Evolutionary conservation across 2,329 filamentous ascomycete species (phyloP).

Genomic region (Colletotrichum lini): DNA sequence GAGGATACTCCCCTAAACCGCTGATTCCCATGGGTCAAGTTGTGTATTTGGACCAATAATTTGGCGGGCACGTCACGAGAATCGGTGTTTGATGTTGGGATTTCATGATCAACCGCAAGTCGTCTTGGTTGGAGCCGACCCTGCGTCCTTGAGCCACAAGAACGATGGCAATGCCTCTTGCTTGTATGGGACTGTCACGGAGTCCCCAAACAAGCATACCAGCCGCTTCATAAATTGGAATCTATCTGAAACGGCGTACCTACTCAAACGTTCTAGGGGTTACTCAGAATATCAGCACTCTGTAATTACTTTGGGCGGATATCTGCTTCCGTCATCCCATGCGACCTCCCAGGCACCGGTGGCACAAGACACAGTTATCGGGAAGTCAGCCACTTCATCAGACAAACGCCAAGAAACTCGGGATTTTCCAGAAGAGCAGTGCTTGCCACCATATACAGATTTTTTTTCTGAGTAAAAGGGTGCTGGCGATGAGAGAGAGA

Average conservation of each 20-base stretch:
- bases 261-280: not conserved
- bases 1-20: not conserved
- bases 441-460: not conserved
- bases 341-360: slow-evolving; percentile 11
- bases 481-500: not conserved
- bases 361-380: not conserved
- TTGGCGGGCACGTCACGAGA: not conserved
- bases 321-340: slow-evolving; percentile 25
- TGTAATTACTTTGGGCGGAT: slow-evolving; percentile 7
- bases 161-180: no score
- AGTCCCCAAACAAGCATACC: not conserved
- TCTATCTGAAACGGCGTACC: not conserved
- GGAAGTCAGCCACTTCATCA: not conserved
- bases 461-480: not conserved
- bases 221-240: no score
- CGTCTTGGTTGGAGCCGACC: no score
- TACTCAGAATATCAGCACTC: not conserved
- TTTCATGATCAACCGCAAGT: no score
- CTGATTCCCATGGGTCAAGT: not conserved
- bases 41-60: not conserved
- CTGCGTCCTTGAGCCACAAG: no score
- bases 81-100: no score
- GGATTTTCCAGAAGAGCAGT: no score
- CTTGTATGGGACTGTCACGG: not conserved
- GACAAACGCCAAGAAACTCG: not conserved